Percentiles rank a stretch among this genome's conserved stretches.
These are phyloP conservation scores for Blastomyces gilchristii DNA, from an alignment of 2,329 filamentous ascomycete species.

Conservation along the genomic window DNA sequence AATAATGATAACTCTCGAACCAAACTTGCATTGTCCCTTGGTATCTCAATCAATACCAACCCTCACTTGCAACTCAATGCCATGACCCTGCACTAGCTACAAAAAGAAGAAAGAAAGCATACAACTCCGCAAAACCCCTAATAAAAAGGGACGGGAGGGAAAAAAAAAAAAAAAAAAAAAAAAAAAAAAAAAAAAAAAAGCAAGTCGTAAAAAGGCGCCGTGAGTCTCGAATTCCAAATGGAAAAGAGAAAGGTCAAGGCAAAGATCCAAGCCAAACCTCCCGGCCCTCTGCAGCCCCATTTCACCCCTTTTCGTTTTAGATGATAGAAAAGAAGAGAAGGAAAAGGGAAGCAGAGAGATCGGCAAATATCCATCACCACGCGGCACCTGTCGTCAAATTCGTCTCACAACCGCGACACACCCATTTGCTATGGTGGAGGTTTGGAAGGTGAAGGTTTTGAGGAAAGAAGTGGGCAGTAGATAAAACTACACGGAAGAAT, in stretches of 20 bases:
- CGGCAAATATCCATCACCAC: neutral
- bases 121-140: neutral
- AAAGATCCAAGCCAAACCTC: neutral
- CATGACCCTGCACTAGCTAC: neutral
- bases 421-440: neutral
- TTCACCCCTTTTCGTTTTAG: neutral
- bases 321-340: neutral
- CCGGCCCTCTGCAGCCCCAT: neutral
- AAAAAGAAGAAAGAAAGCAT: neutral
- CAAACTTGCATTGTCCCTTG: constrained; percentile 4
- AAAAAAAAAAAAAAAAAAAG: neutral
- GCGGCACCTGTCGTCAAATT: neutral
- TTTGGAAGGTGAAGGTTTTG: neutral
- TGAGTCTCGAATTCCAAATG: neutral
- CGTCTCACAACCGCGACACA: neutral
- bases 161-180: neutral
- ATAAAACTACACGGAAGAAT: constrained; percentile 3
- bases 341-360: neutral
- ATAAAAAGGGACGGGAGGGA: neutral
- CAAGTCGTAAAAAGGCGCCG: neutral
- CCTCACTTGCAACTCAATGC: neutral
- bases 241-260: neutral
- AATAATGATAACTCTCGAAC: neutral
- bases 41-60: constrained; percentile 1
- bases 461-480: neutral